Base-by-base conservation (phyloP, 306 rosid species). In the Macrotyloma uniflorum region DNA sequence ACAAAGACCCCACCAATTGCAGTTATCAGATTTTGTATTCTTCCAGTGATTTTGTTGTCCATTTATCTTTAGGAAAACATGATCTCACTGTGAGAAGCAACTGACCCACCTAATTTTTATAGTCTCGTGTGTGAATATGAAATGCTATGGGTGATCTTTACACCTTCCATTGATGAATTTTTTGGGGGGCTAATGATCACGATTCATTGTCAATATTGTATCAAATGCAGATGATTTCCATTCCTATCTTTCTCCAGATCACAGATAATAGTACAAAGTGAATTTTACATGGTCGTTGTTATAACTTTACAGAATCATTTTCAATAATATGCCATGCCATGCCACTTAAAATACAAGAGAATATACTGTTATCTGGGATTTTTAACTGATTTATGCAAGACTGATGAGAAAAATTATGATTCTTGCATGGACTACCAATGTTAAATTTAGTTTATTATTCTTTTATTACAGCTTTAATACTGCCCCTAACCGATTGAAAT, bases 1-100 rank as follows among this genome's bases (percentile, higher is more conserved):
- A 70, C 53, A 67, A 26, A 63, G 83, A 78, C 84, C 92, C 89
- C 85, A 85, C 92, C 22, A 53, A 47, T 54, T 58, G 75, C 79
- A 46, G 68, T 71, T 63, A 18, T 46, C 71, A 67, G 72, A 65
- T 62, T 53, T 63, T 81, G 57, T 50, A 58, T 36, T 30, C 65
- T 55, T 72, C 78, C 54, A 61, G 62, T 64, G 85, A 63, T 64
- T 68, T 75, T 57, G 62, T 80, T 66, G 64, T 63, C 36, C 30
- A 13, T 42, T 68, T 19, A 49, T 43, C 42, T 75, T 53, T 82
- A 58, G 75, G 67, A 78, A 70, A 61, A 26, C 55, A 33, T 23
- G 13, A 55, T 67, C 22, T 79, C 50, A 28, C 23, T 68, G 67
- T 32, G 79, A 65, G 30, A 33, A 61, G 33, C 15, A 78, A 18